Percentiles rank a stretch among this genome's conserved stretches.
Conservation (phyloP, 2,329 filamentous ascomycete species). For the Fusarium nodosum region DNA sequence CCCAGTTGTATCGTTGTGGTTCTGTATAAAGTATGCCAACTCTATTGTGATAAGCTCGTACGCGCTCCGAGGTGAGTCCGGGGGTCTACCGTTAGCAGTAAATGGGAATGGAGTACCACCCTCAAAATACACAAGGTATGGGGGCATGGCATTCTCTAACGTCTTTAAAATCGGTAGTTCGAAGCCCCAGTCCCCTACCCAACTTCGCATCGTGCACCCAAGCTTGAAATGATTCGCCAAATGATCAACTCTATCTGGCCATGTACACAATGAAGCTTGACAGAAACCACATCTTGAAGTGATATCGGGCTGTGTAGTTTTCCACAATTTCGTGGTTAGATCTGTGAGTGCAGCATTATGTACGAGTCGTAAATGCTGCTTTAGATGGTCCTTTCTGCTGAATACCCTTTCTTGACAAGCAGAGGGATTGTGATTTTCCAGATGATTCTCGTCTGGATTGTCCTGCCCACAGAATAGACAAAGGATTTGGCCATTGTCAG, state of each 20-base stretch:
- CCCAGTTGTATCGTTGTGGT: conserved; percentile 27
- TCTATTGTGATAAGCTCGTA: conserved; percentile 45
- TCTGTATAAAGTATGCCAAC: conserved; percentile 41
- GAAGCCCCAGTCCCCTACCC: conserved; percentile 61
- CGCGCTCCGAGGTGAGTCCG: conserved; percentile 41
- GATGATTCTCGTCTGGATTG: conserved; percentile 52
- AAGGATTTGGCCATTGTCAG: conserved; percentile 43
- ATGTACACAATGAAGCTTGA: conserved; percentile 53
- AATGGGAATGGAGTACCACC: conserved; percentile 39
- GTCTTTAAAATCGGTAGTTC: conserved; percentile 54
- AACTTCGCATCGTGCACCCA: conserved; percentile 58
- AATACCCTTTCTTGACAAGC: conserved; percentile 65
- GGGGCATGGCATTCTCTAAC: conserved; percentile 59
- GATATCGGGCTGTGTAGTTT: conserved; percentile 53
- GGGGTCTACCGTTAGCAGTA: conserved; percentile 28
- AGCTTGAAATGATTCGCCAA: conserved; percentile 59
- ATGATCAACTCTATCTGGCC: conserved; percentile 55
- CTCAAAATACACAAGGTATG: conserved; percentile 49
- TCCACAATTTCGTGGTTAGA: conserved; percentile 52
- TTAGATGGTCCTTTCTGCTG: conserved; percentile 60
- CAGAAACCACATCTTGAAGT: conserved; percentile 59
- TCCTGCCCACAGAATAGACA: conserved; percentile 57
- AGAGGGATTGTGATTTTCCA: conserved; percentile 54
- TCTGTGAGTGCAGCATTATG: conserved; percentile 57
- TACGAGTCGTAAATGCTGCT: conserved; percentile 59